Base-by-base conservation (phyloP, 2,329 filamentous ascomycete genomes). In the Sordariomycetes sp. region DNA sequence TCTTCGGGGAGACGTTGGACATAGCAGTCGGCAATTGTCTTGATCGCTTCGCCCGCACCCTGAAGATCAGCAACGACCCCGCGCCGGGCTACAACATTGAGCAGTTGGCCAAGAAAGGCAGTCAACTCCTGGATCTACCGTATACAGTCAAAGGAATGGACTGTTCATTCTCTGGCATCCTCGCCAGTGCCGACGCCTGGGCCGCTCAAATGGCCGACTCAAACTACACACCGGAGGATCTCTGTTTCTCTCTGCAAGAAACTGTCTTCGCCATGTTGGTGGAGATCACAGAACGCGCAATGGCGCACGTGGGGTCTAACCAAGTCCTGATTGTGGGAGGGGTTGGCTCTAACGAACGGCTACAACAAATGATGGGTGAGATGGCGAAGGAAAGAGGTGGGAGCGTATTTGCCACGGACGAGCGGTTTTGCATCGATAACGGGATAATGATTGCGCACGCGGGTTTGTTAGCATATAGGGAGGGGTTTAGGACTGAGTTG, bases 371-470 rank as follows among this genome's bases (percentile, higher is more conserved):
- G 92, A 98, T 98, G 92, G 88, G 86, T 12, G 68, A 82, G 30
- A 98, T 98, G 92, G 90, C 88, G 12, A 68, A 68, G 29, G 88
- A 94, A 56, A 68, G 92, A 24, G 86, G 87, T 34, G 92, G 92
- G 4, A 88, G 78, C 49, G 86, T 96, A 4, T 95, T 84, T 61
- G 88, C 92, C 17, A 96, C 90, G 0, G 92, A 98, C 55, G 92
- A 98, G 66, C 72, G 92, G 30, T 98, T 94, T 57, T 98, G 92
- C 56, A 98, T 98, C 47, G 92, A 98, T 59, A 98, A 98, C 50
- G 92, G 92, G 32, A 96, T 98, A 53, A 98, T 98, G 92, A 98
- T 98, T 63, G 92, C 92, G 2, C 90, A 98, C 57, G 92, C 92
- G 3, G 92, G 92, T 3, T 60, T 98, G 47, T 56, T 95, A 49